These are phyloP conservation scores for Metarhizium sp. DNA, from an alignment of 2,329 filamentous ascomycete genomes.

Conservation along the genomic window DNA sequence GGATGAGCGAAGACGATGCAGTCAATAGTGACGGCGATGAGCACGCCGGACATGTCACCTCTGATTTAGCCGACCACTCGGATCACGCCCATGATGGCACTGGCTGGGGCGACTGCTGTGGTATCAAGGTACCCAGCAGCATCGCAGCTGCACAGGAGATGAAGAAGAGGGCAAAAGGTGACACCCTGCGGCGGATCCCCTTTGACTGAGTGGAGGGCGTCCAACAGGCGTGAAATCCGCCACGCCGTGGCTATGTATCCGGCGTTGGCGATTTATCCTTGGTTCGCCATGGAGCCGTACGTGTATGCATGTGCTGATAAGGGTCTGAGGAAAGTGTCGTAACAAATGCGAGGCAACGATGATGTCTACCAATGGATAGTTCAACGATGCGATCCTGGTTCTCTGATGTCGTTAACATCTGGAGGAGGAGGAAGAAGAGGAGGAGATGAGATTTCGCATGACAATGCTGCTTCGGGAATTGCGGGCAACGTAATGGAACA, in stretches of 20 bases:
- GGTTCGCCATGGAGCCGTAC: background rate
- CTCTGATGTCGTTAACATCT: background rate
- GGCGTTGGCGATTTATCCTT: background rate
- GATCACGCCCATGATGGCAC: constrained; percentile 54
- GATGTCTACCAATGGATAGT: background rate
- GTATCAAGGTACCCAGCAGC: constrained; percentile 93
- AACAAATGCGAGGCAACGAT: background rate
- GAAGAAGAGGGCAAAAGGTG: constrained; percentile 58
- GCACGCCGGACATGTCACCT: constrained; percentile 34
- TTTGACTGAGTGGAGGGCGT: constrained; percentile 53
- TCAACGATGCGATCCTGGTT: background rate
- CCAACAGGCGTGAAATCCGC: background rate
- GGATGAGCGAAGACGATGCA: constrained; percentile 63
- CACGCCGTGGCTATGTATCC: background rate
- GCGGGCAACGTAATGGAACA: background rate
- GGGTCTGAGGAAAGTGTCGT: background rate
- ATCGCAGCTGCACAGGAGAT: constrained; percentile 84
- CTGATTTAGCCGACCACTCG: constrained; percentile 43
- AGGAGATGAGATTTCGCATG: background rate
- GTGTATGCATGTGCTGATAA: background rate
- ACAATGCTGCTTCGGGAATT: background rate
- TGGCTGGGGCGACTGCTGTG: constrained; percentile 93
- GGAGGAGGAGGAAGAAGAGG: background rate
- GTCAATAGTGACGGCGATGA: constrained; percentile 37
- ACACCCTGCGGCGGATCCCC: constrained; percentile 62